These are phyloP conservation scores for Candida montana DNA, from an alignment of 805 yeast genomes.

Conservation along the genomic window DNA sequence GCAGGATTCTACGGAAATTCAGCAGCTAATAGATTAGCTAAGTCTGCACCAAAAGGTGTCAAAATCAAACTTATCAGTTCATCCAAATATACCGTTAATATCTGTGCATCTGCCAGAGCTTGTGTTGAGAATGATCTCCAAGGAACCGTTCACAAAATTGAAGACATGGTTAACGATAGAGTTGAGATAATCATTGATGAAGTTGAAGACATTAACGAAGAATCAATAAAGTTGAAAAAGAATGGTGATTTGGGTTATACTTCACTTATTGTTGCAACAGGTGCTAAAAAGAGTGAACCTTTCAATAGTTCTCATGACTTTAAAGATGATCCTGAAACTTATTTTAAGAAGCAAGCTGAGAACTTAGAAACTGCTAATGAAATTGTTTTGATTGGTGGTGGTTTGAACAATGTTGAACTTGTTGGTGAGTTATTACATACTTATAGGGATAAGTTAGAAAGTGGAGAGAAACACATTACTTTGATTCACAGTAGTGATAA, in stretches of 20 bases:
- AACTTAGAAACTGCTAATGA: constrained; percentile 22
- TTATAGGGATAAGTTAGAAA: constrained; percentile 15
- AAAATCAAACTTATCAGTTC: constrained; percentile 15
- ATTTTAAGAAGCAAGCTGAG: constrained; percentile 13
- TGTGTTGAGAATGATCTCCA: constrained; percentile 16
- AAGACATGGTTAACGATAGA: constrained; percentile 14
- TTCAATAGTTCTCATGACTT: constrained; percentile 13
- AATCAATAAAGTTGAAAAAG: constrained; percentile 12
- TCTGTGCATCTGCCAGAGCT: constrained; percentile 16
- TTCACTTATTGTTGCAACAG: constrained; percentile 28
- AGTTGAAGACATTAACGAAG: constrained; percentile 12
- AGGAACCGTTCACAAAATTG: constrained; percentile 17
- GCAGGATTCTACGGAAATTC: constrained; percentile 22
- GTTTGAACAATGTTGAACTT: constrained; percentile 27
- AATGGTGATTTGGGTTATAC: constrained; percentile 16
- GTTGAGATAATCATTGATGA: constrained; percentile 21
- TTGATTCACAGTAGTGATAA: constrained; percentile 14
- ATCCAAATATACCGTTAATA: constrained; percentile 13
- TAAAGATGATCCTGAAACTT: constrained; percentile 12
- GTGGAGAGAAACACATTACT: constrained; percentile 14
- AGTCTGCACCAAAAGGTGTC: not conserved
- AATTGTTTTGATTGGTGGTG: constrained; percentile 30
- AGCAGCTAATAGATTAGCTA: constrained; percentile 17
- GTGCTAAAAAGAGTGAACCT: constrained; percentile 26
- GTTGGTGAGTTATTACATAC: constrained; percentile 27